Percentiles rank a stretch among this genome's conserved stretches.
phyloP scores from a whole-genome alignment of 345 rosid genomes.

The Gossypium herbaceum region DNA sequence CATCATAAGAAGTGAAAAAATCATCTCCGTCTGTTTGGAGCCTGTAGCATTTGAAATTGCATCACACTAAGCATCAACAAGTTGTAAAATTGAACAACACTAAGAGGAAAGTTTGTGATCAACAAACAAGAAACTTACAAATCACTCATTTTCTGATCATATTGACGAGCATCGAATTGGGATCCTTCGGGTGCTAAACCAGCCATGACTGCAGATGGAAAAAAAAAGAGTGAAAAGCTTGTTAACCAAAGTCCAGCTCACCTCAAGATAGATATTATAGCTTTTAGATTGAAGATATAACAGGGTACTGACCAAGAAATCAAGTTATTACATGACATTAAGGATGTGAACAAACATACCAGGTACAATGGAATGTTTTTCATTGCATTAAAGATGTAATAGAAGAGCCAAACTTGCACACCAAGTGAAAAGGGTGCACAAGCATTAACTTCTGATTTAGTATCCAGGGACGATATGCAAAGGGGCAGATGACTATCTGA shows the following conservation, averaged over 20 bases:
- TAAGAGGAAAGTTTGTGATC: not conserved
- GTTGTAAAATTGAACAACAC: not conserved
- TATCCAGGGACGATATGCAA: constrained; percentile 35
- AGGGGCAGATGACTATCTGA: constrained; percentile 28
- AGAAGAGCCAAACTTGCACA: constrained; percentile 62
- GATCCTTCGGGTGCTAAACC: constrained; percentile 69
- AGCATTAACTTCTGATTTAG: constrained; percentile 45
- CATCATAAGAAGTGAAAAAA: constrained; percentile 74
- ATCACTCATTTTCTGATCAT: constrained; percentile 69
- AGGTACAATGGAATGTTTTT: not conserved
- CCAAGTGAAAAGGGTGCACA: constrained; percentile 30
- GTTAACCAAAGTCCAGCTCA: not conserved
- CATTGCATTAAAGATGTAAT: constrained; percentile 21
- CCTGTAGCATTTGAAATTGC: constrained; percentile 26
- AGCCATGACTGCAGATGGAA: constrained; percentile 56
- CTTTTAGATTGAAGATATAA: not conserved
- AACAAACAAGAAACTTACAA: constrained; percentile 44
- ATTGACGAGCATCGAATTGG: constrained; percentile 67
- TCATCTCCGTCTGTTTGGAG: constrained; percentile 52
- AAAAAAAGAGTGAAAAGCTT: not conserved
- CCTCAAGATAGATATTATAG: not conserved
- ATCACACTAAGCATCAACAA: not conserved
- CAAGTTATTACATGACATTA: not conserved
- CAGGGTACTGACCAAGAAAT: not conserved
- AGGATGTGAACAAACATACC: not conserved